Percentiles rank a stretch among this genome's conserved stretches.
These are phyloP conservation scores for Acacia melanoxylon DNA, from an alignment of 306 rosid species.

Conservation along the genomic window DNA sequence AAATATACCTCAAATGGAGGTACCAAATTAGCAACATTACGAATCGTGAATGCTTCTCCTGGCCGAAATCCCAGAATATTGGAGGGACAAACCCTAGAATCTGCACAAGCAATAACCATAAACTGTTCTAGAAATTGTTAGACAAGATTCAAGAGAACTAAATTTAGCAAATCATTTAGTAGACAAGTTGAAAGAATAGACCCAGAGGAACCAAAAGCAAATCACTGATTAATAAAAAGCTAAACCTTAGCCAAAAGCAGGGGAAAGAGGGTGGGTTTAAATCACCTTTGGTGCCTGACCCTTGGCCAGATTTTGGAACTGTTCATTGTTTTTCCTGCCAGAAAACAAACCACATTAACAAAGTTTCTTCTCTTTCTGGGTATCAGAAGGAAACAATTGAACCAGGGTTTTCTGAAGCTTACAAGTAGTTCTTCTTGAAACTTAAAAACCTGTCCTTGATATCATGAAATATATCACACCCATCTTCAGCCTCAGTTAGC, in stretches of 20 bases:
- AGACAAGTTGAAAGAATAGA: constrained; percentile 14
- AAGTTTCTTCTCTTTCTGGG: constrained; percentile 19
- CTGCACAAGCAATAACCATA: constrained; percentile 98
- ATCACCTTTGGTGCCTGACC: constrained; percentile 87
- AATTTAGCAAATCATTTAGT: constrained; percentile 4
- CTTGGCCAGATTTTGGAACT: constrained; percentile 70
- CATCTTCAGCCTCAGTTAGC: constrained; percentile 45
- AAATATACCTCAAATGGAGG: constrained; percentile 75
- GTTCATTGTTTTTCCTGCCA: constrained; percentile 65
- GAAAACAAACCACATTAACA: constrained; percentile 30
- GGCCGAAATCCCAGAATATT: constrained; percentile 88
- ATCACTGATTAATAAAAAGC: constrained; percentile 13
- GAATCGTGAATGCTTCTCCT: constrained; percentile 86
- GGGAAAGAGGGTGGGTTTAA: background rate
- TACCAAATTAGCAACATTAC: constrained; percentile 93
- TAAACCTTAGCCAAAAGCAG: background rate
- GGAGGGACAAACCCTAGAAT: constrained; percentile 96
- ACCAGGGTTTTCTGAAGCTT: constrained; percentile 37
- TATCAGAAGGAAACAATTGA: background rate
- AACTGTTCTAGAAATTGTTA: constrained; percentile 73
- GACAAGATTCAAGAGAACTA: constrained; percentile 24
- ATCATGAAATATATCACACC: constrained; percentile 51
- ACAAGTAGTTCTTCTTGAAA: constrained; percentile 77
- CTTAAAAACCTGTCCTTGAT: constrained; percentile 72
- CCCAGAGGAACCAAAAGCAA: constrained; percentile 18